Conservation (phyloP, 192 early-diverging fungal species). For the Ambispora gerdemannii region DNA sequence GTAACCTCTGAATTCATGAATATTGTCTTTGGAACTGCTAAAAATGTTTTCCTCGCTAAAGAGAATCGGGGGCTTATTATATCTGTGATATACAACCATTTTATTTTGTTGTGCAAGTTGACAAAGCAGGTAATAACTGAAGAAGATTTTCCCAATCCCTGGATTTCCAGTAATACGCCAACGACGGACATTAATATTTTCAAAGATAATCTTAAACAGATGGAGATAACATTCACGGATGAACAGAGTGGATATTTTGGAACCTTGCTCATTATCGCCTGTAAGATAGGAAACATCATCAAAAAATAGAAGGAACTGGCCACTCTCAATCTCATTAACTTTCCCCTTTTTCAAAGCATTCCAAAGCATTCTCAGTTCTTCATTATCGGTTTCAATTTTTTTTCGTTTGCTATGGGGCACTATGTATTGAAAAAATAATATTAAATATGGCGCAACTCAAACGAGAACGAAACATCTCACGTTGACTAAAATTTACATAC, state of each 20-base stretch:
- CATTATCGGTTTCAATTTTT: background rate
- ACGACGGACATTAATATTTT: background rate
- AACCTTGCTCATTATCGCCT: conserved; percentile 11
- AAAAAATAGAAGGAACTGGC: background rate
- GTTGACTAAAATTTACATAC: no score
- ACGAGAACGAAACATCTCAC: background rate
- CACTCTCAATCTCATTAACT: background rate
- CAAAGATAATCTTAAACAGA: conserved; percentile 11
- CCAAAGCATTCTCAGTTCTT: conserved; percentile 6
- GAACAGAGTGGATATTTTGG: conserved; percentile 12
- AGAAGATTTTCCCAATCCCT: conserved; percentile 20
- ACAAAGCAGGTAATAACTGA: conserved; percentile 17
- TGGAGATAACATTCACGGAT: conserved; percentile 18
- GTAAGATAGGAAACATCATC: conserved; percentile 3
- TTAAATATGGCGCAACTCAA: no score
- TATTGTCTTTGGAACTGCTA: background rate
- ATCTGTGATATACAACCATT: conserved; percentile 28
- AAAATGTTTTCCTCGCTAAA: conserved; percentile 9
- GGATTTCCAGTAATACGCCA: conserved; percentile 11
- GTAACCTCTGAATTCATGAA: conserved; percentile 2
- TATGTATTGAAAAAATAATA: conserved; percentile 5
- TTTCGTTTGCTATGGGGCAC: conserved; percentile 1
- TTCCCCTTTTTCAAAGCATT: conserved; percentile 3
- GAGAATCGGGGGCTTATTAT: conserved; percentile 6
- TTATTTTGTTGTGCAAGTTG: conserved; percentile 2